phyloP scores from a whole-genome alignment of 2,329 filamentous ascomycete species.

The Tetracladium maxilliforme region DNA sequence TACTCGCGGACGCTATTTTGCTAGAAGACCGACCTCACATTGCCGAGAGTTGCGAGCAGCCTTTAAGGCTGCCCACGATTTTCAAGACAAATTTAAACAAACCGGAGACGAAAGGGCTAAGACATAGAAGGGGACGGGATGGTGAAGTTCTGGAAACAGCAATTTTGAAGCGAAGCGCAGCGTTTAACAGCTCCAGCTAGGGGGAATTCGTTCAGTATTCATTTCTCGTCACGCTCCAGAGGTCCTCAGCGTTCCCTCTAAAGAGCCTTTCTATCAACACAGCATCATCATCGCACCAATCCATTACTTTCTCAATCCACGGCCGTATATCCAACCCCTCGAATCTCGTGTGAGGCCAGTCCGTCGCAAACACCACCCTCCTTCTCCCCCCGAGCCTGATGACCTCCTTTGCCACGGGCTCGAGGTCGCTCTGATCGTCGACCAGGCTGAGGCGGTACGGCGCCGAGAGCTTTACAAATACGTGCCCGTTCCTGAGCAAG shows the following conservation, averaged over 20 bases:
- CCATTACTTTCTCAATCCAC: conserved; percentile 36
- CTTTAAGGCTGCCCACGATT: too few relatives aligned
- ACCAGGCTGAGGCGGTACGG: conserved; percentile 37
- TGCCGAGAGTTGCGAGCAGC: too few relatives aligned
- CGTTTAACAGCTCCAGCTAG: too few relatives aligned
- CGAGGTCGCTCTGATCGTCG: conserved; percentile 25
- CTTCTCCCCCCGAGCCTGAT: conserved; percentile 23
- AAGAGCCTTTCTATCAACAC: conserved; percentile 33
- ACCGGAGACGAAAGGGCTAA: too few relatives aligned
- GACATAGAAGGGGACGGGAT: too few relatives aligned
- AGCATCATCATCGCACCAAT: conserved; percentile 31
- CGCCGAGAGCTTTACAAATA: conserved; percentile 43
- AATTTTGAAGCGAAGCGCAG: too few relatives aligned
- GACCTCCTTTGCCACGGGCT: conserved; percentile 32
- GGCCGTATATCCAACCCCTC: conserved; percentile 38
- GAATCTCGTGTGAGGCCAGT: conserved; percentile 51
- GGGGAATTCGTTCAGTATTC: too few relatives aligned
- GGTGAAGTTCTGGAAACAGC: too few relatives aligned
- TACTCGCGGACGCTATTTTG: too few relatives aligned
- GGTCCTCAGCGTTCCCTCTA: conserved; percentile 35
- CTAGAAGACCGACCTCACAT: too few relatives aligned
- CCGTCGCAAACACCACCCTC: conserved; percentile 40
- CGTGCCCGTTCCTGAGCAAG: conserved; percentile 28
- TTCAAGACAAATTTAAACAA: too few relatives aligned
- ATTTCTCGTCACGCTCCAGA: conserved; percentile 20